Percentiles rank a stretch among this genome's conserved stretches.
phyloP scores from a whole-genome alignment of 2,329 filamentous ascomycete genomes.

The Talaromyces sp. region DNA sequence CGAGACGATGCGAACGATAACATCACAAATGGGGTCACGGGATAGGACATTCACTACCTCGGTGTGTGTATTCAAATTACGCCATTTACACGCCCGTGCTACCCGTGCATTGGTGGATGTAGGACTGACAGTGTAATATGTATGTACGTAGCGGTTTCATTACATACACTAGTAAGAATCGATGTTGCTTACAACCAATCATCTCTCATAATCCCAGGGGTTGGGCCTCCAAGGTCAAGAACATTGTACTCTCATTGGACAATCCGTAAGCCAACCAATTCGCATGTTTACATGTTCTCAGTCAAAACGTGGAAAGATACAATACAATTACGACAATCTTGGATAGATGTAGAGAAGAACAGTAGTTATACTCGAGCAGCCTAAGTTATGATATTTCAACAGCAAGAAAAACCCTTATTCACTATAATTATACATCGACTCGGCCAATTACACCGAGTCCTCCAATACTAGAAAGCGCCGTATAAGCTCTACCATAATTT shows the following conservation, averaged over 20 bases:
- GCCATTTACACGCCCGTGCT: neutral
- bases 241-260: neutral
- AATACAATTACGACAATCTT: too few species aligned
- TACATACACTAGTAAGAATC: neutral
- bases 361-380: too few species aligned
- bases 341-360: too few species aligned
- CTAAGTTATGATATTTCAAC: too few species aligned
- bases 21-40: slow-evolving; percentile 1
- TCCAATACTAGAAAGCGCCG: neutral
- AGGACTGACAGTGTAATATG: neutral
- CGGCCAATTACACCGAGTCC: neutral
- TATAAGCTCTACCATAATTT: slow-evolving; percentile 57
- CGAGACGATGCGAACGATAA: neutral
- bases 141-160: neutral
- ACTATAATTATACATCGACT: neutral
- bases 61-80: neutral
- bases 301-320: too few species aligned
- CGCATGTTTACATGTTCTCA: neutral
- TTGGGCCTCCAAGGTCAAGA: neutral
- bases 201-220: neutral
- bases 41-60: neutral
- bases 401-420: too few species aligned
- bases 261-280: neutral
- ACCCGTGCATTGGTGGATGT: neutral
- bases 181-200: neutral